Base-by-base conservation (phyloP, 352 stramenopile species). In the Globisporangium irregulare region DNA sequence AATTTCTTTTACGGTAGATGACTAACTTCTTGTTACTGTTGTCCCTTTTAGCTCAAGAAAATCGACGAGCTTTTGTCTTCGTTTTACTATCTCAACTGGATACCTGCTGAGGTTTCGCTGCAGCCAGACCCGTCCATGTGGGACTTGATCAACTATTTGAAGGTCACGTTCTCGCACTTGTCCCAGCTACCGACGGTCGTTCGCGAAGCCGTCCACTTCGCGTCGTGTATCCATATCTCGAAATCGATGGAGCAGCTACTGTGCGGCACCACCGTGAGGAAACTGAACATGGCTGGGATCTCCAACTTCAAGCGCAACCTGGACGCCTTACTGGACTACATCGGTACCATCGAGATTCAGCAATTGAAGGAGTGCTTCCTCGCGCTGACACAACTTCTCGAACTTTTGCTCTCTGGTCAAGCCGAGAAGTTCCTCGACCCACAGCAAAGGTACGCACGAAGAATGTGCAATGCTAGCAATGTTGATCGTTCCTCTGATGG, bases 91-190 rank as follows among this genome's bases (percentile, higher is more conserved):
- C 75, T 92, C 54, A 89, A 94, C 64, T 94, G 86, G 86, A 81
- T 74, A 2, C 81, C 86, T 6, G 76, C 71, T 10, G 76, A 86
- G 15, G 69, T 84, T 5, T 78, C 85, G 8, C 77, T 82, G 0
- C 83, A 92, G 54, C 82, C 86, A 1, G 81, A 94, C 64, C 84
- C 84, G 60, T 83, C 78, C 50, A 91, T 94, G 84, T 92, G 83
- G 81, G 86, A 94, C 64, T 72, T 92, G 15, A 92, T 94, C 75
- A 92, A 89, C 70, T 92, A 94, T 63, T 79, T 94, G n/a, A 87
- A 87, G 64, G 83, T 91, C 3, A 91, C 86, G 9, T 92, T 94
- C 51, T 76, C 82, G 3, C 83, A 92, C 57, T 65, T 94, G 4
- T 66, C 69, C 10, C 80, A 82, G 43, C 76, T 94, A 10, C 86